phyloP scores from a whole-genome alignment of 495 filamentous ascomycete species.

The Aspergillus panamensis region DNA sequence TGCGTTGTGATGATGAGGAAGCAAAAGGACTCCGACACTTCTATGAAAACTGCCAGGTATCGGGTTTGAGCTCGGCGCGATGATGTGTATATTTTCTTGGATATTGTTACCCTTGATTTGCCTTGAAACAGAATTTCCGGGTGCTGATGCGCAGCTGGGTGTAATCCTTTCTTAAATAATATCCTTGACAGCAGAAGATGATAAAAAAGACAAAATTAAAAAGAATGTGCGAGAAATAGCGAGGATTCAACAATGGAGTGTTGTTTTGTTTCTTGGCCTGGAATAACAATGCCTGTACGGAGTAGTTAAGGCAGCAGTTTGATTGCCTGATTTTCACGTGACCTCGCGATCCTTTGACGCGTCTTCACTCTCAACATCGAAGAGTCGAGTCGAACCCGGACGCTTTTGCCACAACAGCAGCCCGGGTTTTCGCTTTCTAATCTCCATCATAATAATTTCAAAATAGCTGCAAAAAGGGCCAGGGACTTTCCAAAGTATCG shows the following conservation, averaged over 20 bases:
- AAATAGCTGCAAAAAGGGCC: background rate
- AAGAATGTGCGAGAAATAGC: no score
- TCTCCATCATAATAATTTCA: background rate
- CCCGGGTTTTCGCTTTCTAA: background rate
- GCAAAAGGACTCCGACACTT: background rate
- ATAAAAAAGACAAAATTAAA: background rate
- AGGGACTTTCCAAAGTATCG: background rate
- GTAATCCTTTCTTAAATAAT: background rate
- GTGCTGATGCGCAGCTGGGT: background rate
- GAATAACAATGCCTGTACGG: background rate
- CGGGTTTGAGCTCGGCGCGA: background rate
- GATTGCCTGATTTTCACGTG: slow-evolving; percentile 35
- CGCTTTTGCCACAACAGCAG: slow-evolving; percentile 29
- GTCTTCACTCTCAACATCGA: slow-evolving; percentile 24
- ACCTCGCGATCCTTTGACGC: slow-evolving; percentile 41
- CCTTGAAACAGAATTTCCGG: slow-evolving; percentile 4
- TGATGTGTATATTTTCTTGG: slow-evolving; percentile 9
- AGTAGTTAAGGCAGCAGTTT: slow-evolving; percentile 10
- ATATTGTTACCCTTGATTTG: slow-evolving; percentile 15
- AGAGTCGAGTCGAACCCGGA: slow-evolving; percentile 9
- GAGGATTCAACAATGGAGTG: no score
- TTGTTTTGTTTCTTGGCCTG: background rate
- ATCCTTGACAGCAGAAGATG: background rate
- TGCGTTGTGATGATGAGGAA: background rate
- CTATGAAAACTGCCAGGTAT: background rate